Conservation (phyloP, 257 asterid species). For the Solanum stenotomum region DNA sequence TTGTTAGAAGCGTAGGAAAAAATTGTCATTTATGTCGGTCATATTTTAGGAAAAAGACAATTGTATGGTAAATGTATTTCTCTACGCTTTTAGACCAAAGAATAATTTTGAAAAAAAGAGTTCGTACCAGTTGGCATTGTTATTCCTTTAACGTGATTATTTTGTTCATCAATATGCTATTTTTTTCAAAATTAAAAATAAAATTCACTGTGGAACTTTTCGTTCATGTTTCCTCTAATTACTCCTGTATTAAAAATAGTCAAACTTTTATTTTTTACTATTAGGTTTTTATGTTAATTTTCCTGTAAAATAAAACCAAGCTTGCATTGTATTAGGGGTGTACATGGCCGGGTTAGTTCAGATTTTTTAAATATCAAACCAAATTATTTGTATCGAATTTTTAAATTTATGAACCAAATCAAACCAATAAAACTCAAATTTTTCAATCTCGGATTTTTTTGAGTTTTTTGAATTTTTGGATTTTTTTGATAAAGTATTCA, state of each 20-base stretch:
- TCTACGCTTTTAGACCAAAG: neutral
- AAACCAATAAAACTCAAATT: too few species aligned
- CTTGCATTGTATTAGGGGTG: too few species aligned
- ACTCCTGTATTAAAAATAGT: neutral
- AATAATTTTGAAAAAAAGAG: neutral
- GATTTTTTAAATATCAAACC: accelerated
- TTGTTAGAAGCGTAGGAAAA: neutral
- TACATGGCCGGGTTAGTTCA: accelerated
- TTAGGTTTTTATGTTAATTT: neutral
- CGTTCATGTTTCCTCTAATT: neutral
- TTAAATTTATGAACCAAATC: too few species aligned
- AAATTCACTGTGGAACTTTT: neutral
- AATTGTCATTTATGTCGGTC: neutral
- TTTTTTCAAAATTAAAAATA: neutral
- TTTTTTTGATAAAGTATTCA: too few species aligned
- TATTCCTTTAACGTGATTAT: neutral
- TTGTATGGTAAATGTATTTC: neutral
- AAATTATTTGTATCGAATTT: too few species aligned
- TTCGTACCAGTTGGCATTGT: neutral
- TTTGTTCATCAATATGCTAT: neutral
- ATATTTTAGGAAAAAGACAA: neutral
- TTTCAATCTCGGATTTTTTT: too few species aligned
- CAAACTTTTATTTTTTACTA: neutral
- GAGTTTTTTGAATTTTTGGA: accelerated
- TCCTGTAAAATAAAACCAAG: too few species aligned